Conservation (phyloP, 169 alveolate species). For the Babesia gibsoni region DNA sequence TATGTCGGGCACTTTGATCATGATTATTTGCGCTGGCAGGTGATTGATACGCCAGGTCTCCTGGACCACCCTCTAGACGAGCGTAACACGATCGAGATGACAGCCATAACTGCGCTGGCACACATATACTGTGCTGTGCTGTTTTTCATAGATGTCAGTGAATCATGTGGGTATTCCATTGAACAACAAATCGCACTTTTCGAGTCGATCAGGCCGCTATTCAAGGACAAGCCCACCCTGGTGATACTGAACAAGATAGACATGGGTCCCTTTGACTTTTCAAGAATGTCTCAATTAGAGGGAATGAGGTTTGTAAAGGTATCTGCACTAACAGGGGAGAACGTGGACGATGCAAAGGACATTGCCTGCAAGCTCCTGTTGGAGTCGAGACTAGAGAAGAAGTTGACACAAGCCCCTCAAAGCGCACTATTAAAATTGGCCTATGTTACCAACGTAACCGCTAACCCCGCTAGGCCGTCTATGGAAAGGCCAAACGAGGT, state of each 20-base stretch:
- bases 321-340: conserved; percentile 80
- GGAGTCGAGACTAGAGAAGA: conserved; percentile 65
- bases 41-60: conserved; percentile 99
- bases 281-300: conserved; percentile 77
- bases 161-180: conserved; percentile 95
- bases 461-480: conserved; percentile 86
- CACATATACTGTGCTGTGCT: conserved; percentile 88
- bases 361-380: conserved; percentile 84
- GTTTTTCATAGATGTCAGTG: conserved; percentile 93
- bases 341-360: conserved; percentile 87
- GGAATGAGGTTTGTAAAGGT: conserved; percentile 66
- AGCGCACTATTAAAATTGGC: conserved; percentile 33
- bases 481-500: conserved; percentile 44
- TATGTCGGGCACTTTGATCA: conserved; percentile 99
- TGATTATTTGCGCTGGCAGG: conserved; percentile 95
- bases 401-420: conserved; percentile 37
- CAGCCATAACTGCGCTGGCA: conserved; percentile 98
- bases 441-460: conserved; percentile 36
- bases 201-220: conserved; percentile 91
- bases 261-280: conserved; percentile 78
- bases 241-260: conserved; percentile 95
- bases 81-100: conserved; percentile 98
- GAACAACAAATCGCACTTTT: conserved; percentile 90
- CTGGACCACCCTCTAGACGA: conserved; percentile 97
- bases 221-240: conserved; percentile 92